phyloP scores from a whole-genome alignment of 257 asterid species.

The Henckelia pumila region DNA sequence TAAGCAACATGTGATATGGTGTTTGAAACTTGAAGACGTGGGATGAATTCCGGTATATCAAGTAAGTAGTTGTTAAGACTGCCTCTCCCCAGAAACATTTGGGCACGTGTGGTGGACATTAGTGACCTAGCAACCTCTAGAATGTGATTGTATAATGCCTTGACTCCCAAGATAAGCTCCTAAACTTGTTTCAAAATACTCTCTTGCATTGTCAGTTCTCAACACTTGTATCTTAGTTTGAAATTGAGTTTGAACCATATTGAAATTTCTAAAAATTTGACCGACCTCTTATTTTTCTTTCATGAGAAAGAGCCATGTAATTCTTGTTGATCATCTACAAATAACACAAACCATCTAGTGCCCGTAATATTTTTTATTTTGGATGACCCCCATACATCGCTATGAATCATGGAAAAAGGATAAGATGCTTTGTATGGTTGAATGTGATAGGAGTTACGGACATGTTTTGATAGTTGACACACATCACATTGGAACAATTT shows the following conservation, averaged over 20 bases:
- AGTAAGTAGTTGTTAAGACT: background rate
- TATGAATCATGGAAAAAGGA: constrained; percentile 1
- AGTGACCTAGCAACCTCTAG: background rate
- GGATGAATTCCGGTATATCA: background rate
- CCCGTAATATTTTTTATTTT: too few species aligned
- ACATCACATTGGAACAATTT: background rate
- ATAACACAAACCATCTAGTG: too few species aligned
- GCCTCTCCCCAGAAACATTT: background rate
- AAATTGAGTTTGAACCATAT: constrained; percentile 1
- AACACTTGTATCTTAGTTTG: background rate
- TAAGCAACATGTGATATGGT: background rate
- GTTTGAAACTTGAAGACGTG: background rate
- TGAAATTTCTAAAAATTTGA: background rate
- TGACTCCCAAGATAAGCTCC: background rate
- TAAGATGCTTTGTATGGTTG: background rate
- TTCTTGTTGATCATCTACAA: background rate
- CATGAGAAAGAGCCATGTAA: background rate
- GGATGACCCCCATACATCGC: too few species aligned
- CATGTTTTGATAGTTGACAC: constrained; percentile 3
- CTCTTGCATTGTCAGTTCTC: background rate
- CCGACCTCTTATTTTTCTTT: background rate
- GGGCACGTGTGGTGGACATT: background rate
- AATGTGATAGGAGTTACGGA: background rate
- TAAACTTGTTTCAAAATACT: too few species aligned
- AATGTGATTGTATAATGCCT: background rate